A percentile compares a stretch with the other conserved stretches of the same genome.
Conservation (phyloP, 495 filamentous ascomycete genomes). For the Aspergillus olivimuriae region DNA sequence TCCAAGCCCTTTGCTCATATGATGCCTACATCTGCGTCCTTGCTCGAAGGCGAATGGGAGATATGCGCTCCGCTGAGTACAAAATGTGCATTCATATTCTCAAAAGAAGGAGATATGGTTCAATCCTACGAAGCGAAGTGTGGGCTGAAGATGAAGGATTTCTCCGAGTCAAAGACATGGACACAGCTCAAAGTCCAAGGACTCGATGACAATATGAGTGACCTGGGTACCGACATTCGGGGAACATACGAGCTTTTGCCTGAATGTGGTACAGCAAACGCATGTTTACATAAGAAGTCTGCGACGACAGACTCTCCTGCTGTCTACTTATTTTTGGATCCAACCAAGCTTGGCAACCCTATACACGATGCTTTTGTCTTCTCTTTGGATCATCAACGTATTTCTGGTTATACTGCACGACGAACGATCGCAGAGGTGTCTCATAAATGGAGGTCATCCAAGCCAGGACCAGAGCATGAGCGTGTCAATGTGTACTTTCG, state of each 20-base stretch:
- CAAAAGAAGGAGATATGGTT: slow-evolving; percentile 18
- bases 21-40: slow-evolving; percentile 16
- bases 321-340: slow-evolving; percentile 64
- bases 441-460: slow-evolving; percentile 26
- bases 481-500: slow-evolving; percentile 20
- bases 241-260: slow-evolving; percentile 53
- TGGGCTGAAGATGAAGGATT: slow-evolving; percentile 33
- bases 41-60: slow-evolving; percentile 47
- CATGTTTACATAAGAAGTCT: slow-evolving; percentile 46
- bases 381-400: slow-evolving; percentile 42
- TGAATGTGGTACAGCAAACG: slow-evolving; percentile 61
- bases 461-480: slow-evolving; percentile 1
- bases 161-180: slow-evolving; percentile 34
- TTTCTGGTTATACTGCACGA: slow-evolving; percentile 50
- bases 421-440: slow-evolving; percentile 37
- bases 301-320: slow-evolving; percentile 12
- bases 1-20: slow-evolving; percentile 52
- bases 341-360: slow-evolving; percentile 35
- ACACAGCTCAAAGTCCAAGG: slow-evolving; percentile 27
- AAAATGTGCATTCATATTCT: slow-evolving; percentile 12
- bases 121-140: slow-evolving; percentile 24
- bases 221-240: slow-evolving; percentile 37
- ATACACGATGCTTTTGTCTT: slow-evolving; percentile 61
- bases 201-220: slow-evolving; percentile 18
- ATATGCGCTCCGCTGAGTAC: slow-evolving; percentile 39